Evolutionary conservation across 495 filamentous ascomycete genomes (phyloP).

Genomic region (Neurospora sp.): DNA sequence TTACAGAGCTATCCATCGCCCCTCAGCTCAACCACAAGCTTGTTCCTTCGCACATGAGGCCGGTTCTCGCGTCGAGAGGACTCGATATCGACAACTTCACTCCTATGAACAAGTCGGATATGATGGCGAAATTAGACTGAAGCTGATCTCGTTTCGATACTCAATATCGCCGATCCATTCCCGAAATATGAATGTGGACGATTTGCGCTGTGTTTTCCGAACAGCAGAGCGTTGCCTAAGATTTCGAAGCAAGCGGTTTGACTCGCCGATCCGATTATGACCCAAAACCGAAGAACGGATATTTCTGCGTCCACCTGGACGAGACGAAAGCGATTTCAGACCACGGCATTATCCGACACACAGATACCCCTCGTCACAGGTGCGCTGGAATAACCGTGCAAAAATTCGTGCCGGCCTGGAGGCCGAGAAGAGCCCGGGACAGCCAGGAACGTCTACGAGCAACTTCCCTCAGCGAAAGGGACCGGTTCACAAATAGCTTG

Average conservation of each 20-base stretch:
- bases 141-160: slow-evolving; percentile 1
- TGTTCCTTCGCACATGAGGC: slow-evolving; percentile 72
- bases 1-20: slow-evolving; percentile 84
- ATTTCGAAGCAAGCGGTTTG: slow-evolving; percentile 18
- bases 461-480: slow-evolving; percentile 7
- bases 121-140: slow-evolving; percentile 98
- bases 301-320: not conserved
- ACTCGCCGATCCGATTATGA: slow-evolving; percentile 18
- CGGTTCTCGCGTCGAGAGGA: slow-evolving; percentile 62
- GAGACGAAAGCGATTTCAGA: not conserved
- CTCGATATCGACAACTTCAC: slow-evolving; percentile 91
- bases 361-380: slow-evolving; percentile 8
- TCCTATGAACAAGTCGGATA: slow-evolving; percentile 83
- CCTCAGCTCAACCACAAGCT: slow-evolving; percentile 78
- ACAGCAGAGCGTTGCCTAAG: slow-evolving; percentile 16
- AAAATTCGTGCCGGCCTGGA: slow-evolving; percentile 1
- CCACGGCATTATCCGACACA: slow-evolving; percentile 1
- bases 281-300: slow-evolving; percentile 2
- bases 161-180: slow-evolving; percentile 7
- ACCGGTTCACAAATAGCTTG: slow-evolving; percentile 14
- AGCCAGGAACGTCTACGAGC: slow-evolving; percentile 4
- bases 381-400: slow-evolving; percentile 10
- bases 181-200: slow-evolving; percentile 3
- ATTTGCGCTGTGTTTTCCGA: slow-evolving; percentile 18
- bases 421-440: slow-evolving; percentile 1